Evolutionary conservation across 2,329 filamentous ascomycete species (phyloP).

Genomic region (Aspergillus spinulosporus): DNA sequence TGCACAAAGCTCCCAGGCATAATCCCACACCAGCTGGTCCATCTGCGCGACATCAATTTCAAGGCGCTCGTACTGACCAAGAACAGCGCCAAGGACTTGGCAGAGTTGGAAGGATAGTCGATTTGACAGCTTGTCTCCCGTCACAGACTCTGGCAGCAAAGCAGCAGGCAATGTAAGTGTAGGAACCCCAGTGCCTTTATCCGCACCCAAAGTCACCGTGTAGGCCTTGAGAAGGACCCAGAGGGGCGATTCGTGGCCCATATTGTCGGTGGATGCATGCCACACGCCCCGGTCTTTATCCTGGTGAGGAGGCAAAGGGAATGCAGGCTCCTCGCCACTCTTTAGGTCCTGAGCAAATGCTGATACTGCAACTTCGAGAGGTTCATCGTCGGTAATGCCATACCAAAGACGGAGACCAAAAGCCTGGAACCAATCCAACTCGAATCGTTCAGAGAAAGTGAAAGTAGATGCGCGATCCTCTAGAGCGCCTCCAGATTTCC

Average conservation of each 20-base stretch:
- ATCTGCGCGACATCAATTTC: constrained; percentile 59
- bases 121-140: constrained; percentile 71
- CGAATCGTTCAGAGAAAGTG: constrained; percentile 77
- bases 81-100: constrained; percentile 58
- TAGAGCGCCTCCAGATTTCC: constrained; percentile 66
- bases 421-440: constrained; percentile 87
- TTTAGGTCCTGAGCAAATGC: constrained; percentile 73
- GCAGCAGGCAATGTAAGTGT: constrained; percentile 62
- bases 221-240: constrained; percentile 87
- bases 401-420: constrained; percentile 94
- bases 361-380: constrained; percentile 69
- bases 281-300: constrained; percentile 59
- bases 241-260: constrained; percentile 68
- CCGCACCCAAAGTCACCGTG: constrained; percentile 47
- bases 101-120: constrained; percentile 84
- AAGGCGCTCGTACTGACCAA: constrained; percentile 51
- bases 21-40: constrained; percentile 67
- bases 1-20: constrained; percentile 52
- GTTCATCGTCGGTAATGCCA: constrained; percentile 66
- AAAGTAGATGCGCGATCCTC: constrained; percentile 83
- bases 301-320: constrained; percentile 70
- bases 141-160: constrained; percentile 73
- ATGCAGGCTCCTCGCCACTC: constrained; percentile 66
- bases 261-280: constrained; percentile 61
- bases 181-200: constrained; percentile 36